phyloP scores from a whole-genome alignment of 2,329 filamentous ascomycete genomes.

The Neofusicoccum laricinum region DNA sequence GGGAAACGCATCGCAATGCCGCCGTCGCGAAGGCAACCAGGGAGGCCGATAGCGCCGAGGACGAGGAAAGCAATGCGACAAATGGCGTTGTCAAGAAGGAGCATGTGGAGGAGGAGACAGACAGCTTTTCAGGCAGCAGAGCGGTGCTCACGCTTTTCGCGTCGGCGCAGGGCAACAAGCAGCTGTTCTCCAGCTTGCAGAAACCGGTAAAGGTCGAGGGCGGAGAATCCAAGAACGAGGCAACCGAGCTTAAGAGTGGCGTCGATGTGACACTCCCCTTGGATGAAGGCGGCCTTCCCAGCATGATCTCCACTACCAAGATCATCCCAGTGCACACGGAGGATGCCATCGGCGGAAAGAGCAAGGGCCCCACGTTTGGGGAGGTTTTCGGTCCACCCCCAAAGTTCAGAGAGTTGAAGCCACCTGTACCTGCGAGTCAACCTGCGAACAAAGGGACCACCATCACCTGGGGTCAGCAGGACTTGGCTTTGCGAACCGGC shows the following conservation, averaged over 20 bases:
- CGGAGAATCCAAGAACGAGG: constrained; percentile 30
- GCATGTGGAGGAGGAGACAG: constrained; percentile 13
- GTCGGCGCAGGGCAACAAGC: constrained; percentile 61
- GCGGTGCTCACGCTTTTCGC: constrained; percentile 75
- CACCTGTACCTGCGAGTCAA: constrained; percentile 69
- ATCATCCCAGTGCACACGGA: constrained; percentile 54
- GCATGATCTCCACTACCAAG: constrained; percentile 68
- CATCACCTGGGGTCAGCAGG: constrained; percentile 52
- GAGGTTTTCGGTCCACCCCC: constrained; percentile 70
- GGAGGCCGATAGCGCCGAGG: background rate
- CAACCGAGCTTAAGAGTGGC: constrained; percentile 37
- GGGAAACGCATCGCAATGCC: constrained; percentile 28
- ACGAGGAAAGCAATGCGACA: background rate
- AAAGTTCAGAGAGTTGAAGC: constrained; percentile 62
- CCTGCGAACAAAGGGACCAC: constrained; percentile 58
- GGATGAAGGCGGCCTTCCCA: constrained; percentile 66
- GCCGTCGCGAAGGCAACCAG: background rate
- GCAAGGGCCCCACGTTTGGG: constrained; percentile 63
- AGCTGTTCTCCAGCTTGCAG: constrained; percentile 84
- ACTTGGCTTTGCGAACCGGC: constrained; percentile 48
- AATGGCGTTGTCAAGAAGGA: constrained; percentile 16
- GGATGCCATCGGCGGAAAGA: constrained; percentile 46
- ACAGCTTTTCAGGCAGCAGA: constrained; percentile 39
- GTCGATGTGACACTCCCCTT: constrained; percentile 50
- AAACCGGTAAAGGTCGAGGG: constrained; percentile 42